These are phyloP conservation scores for Aspergillus sergii DNA, from an alignment of 2,329 filamentous ascomycete genomes.

Conservation along the genomic window DNA sequence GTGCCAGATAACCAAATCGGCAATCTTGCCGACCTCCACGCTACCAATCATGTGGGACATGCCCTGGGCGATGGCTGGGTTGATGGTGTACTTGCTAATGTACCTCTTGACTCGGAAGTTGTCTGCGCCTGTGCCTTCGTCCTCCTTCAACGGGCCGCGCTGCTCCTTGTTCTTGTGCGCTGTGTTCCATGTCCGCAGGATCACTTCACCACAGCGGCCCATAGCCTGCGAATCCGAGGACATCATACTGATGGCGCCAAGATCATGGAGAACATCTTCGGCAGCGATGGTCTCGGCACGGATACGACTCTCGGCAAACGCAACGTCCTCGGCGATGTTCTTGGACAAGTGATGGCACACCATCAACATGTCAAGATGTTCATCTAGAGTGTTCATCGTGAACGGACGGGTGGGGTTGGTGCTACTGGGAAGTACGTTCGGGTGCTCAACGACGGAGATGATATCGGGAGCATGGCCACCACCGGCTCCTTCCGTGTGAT, in stretches of 20 bases:
- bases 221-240: slow-evolving; percentile 93
- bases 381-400: slow-evolving; percentile 89
- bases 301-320: slow-evolving; percentile 92
- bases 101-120: slow-evolving; percentile 93
- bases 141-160: slow-evolving; percentile 74
- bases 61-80: slow-evolving; percentile 87
- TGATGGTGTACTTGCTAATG: slow-evolving; percentile 94
- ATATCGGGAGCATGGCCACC: slow-evolving; percentile 96
- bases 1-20: slow-evolving; percentile 86
- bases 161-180: slow-evolving; percentile 96
- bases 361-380: slow-evolving; percentile 98
- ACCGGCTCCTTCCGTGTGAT: slow-evolving; percentile 94
- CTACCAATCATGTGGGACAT: slow-evolving; percentile 86
- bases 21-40: slow-evolving; percentile 84
- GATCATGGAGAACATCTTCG: slow-evolving; percentile 92
- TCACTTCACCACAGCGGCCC: slow-evolving; percentile 92
- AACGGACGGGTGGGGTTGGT: slow-evolving; percentile 93
- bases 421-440: slow-evolving; percentile 84
- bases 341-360: slow-evolving; percentile 92
- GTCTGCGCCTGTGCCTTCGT: slow-evolving; percentile 76
- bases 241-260: slow-evolving; percentile 98
- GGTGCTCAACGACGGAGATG: slow-evolving; percentile 86
- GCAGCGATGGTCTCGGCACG: slow-evolving; percentile 95
- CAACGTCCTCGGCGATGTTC: slow-evolving; percentile 92
- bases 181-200: slow-evolving; percentile 93